Percentiles rank a stretch among this genome's conserved stretches.
Evolutionary conservation across 331 rosid species (phyloP).

Genomic region (Quercus lobata): DNA sequence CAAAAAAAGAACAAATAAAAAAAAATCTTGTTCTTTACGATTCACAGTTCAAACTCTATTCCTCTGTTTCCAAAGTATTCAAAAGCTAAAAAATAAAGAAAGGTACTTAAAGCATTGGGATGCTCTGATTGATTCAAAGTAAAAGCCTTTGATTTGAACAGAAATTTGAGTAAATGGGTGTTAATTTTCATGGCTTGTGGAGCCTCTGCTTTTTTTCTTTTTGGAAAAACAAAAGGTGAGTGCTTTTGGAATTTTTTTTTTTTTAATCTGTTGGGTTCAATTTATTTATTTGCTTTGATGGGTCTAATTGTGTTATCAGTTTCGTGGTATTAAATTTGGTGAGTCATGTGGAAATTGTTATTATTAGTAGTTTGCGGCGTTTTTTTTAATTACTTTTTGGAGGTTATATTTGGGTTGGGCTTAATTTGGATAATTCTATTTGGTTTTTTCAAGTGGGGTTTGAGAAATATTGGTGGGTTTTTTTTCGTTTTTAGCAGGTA

Average conservation of each 20-base stretch:
- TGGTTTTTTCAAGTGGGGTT: conserved; percentile 8
- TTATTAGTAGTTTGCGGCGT: background rate
- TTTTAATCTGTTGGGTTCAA: background rate
- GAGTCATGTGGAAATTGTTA: background rate
- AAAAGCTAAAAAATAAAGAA: conserved; percentile 2
- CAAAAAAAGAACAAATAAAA: no score
- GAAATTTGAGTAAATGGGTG: conserved; percentile 31
- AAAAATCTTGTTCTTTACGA: conserved; percentile 26
- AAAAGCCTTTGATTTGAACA: conserved; percentile 25
- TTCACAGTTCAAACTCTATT: conserved; percentile 14
- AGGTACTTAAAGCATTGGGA: conserved; percentile 35
- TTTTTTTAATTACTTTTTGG: background rate
- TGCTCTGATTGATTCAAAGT: conserved; percentile 40
- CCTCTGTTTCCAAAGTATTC: background rate
- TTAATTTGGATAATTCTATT: conserved; percentile 7
- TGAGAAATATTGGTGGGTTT: conserved; percentile 8
- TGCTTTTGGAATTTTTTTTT: conserved; percentile 11
- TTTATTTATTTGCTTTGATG: background rate
- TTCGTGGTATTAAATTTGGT: conserved; percentile 14
- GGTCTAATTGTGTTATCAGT: conserved; percentile 2
- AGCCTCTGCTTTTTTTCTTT: conserved; percentile 47
- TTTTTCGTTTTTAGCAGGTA: conserved; percentile 3
- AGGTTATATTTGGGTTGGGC: conserved; percentile 10
- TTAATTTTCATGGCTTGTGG: conserved; percentile 30
- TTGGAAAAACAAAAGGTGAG: conserved; percentile 48